A percentile compares a stretch with the other conserved stretches of the same genome.
Evolutionary conservation across 1,284 basidiomycete genomes (phyloP).

Genomic region (Xanthoconium separans): DNA sequence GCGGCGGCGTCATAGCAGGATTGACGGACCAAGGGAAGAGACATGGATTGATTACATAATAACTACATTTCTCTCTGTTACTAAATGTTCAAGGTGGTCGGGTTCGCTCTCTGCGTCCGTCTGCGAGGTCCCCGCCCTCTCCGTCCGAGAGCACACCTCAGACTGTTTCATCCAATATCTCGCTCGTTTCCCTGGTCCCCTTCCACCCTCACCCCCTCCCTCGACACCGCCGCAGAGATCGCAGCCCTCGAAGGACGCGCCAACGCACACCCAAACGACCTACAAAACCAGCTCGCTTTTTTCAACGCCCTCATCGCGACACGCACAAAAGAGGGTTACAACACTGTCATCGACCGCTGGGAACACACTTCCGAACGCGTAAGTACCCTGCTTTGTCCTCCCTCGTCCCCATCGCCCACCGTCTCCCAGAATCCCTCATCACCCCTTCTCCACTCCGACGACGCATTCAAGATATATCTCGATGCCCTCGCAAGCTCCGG

Average conservation of each 20-base stretch:
- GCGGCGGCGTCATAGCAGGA: constrained; percentile 48
- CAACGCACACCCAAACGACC: constrained; percentile 66
- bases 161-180: constrained; percentile 34
- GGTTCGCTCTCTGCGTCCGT: too few relatives aligned
- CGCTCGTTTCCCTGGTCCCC: constrained; percentile 42
- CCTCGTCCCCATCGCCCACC: neutral
- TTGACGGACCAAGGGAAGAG: constrained; percentile 35
- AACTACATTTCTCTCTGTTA: too few relatives aligned
- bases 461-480: constrained; percentile 72
- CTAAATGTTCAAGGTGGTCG: too few relatives aligned
- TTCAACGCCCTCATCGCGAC: constrained; percentile 65
- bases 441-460: constrained; percentile 63
- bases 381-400: constrained; percentile 32
- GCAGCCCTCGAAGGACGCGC: constrained; percentile 72
- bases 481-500: constrained; percentile 62
- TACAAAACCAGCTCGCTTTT: constrained; percentile 66
- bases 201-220: constrained; percentile 48
- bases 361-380: constrained; percentile 80
- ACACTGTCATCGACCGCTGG: constrained; percentile 74
- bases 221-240: constrained; percentile 65
- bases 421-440: constrained; percentile 56
- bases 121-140: too few relatives aligned
- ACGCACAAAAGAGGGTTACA: constrained; percentile 63
- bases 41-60: too few relatives aligned
- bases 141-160: neutral